phyloP scores from a whole-genome alignment of 768 basidiomycete species.

The Thelephora ganbajun region DNA sequence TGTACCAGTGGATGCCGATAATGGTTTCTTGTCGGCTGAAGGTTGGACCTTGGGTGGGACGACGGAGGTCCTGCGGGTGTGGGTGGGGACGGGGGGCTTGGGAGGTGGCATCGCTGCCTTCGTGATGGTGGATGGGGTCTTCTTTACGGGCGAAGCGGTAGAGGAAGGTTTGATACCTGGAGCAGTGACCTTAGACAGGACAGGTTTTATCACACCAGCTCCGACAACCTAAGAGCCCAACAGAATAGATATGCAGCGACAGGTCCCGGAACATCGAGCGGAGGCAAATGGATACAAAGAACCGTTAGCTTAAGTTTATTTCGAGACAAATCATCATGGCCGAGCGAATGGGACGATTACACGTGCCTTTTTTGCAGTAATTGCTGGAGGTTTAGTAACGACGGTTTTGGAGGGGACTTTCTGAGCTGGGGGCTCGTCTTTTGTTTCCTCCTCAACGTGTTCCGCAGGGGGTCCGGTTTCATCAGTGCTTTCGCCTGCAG shows the following conservation, averaged over 20 bases:
- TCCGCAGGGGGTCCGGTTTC: conserved; percentile 1
- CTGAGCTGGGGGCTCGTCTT: conserved; percentile 1
- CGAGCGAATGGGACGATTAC: conserved; percentile 2
- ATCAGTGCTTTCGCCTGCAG: conserved; percentile 8
- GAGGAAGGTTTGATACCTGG: conserved; percentile 22
- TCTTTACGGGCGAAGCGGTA: conserved; percentile 21
- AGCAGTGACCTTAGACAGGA: conserved; percentile 25
- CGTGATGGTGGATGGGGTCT: conserved; percentile 24
- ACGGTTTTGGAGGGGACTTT: conserved; percentile 23
- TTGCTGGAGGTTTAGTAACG: conserved; percentile 31
- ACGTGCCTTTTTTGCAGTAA: conserved; percentile 57
- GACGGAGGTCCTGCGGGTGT: no score
- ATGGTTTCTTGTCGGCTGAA: no score
- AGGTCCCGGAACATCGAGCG: no score
- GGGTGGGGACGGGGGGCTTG: conserved; percentile 6
- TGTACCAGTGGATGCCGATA: conserved; percentile 9
- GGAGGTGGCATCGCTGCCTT: conserved; percentile 21
- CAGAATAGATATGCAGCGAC: no score
- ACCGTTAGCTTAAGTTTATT: no score
- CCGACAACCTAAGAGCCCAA: conserved; percentile 13
- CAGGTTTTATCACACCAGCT: conserved; percentile 34
- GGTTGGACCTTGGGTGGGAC: no score
- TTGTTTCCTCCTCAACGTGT: conserved; percentile 6
- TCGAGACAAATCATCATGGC: no score
- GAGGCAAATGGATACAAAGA: no score